These are phyloP conservation scores for Penicillium cosmopolitanum DNA, from an alignment of 495 filamentous ascomycete species.

Conservation along the genomic window DNA sequence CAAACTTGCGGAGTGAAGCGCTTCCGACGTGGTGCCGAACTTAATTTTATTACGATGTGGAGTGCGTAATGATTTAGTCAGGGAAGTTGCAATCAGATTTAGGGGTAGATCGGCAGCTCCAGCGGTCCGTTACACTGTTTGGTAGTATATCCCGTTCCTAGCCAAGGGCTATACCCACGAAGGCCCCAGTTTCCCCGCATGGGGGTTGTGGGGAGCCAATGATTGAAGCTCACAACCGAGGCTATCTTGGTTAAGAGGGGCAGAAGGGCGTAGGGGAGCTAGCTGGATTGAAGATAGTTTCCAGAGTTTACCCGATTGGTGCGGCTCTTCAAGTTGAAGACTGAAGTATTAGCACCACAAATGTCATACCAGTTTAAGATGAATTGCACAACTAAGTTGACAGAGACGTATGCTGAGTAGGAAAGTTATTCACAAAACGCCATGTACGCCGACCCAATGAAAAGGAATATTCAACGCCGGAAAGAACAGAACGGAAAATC, in stretches of 20 bases:
- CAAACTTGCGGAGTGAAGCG: neutral
- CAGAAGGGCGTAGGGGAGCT: neutral
- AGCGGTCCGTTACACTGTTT: slow-evolving; percentile 1
- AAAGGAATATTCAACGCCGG: neutral
- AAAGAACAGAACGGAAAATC: no score
- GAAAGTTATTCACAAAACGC: slow-evolving; percentile 23
- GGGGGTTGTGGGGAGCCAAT: neutral
- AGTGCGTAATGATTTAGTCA: slow-evolving; percentile 3
- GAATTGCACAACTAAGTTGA: neutral
- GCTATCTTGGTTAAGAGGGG: neutral
- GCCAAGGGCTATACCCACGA: neutral
- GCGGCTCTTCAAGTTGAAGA: no score
- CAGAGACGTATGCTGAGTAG: neutral
- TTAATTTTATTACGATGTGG: neutral
- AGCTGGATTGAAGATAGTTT: neutral
- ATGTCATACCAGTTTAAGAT: neutral
- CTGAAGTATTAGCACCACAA: no score
- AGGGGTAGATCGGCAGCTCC: slow-evolving; percentile 1
- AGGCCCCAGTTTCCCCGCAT: slow-evolving; percentile 4
- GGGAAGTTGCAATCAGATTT: neutral
- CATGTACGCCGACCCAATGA: slow-evolving; percentile 9
- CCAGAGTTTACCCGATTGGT: no score
- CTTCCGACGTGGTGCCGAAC: neutral
- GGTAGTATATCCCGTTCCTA: neutral
- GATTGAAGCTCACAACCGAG: neutral